Base-by-base conservation (phyloP, 1,284 basidiomycete species). In the Ustilago trichophora region DNA sequence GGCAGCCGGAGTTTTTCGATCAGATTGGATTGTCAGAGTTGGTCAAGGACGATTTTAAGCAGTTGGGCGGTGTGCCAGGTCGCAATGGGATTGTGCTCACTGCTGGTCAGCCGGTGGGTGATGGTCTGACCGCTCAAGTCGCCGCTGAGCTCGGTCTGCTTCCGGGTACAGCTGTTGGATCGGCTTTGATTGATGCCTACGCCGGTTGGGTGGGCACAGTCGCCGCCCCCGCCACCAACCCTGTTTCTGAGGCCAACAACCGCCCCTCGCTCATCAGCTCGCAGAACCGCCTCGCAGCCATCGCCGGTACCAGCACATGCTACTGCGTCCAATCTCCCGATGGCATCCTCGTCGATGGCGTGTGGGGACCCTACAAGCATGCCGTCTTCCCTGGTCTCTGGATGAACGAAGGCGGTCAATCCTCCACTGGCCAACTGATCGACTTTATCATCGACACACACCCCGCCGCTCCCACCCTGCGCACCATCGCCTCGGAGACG, bases 331-430 rank as follows among this genome's bases (percentile, higher is more conserved):
- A 85, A 69, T 71, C 63, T 12, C 62, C 58, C 13, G 83, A 89
- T 80, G 90, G 90, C 9, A 87, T 95, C 19, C 91, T 93, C 66
- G 95, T 97, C 3, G 87, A 89, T 26, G 94, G 95, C 7, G 90
- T 95, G 36, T 98, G 95, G 95, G 95, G 95, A 0, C 96, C 95
- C 0, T 98, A 98, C 83, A 91, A 89, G 83, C 83, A 93, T 76
- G 88, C 90, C 15, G 87, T 95, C 22, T 96, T 98, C 84, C 90
- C 90, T 24, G 92, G 74, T 62, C 72, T 80, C 27, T 84, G 95
- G 96, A 97, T 98, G 93, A 98, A 96, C 78, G 95, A 98, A 83
- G 95, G 95, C 34, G 95, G 95, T 0, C 95, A 98, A 83, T 96
- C 93, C 16, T 95, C 93, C 0, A 98, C 95, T 0, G 96, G 95